Percentiles rank a stretch among this genome's conserved stretches.
These are phyloP conservation scores for Phytopythium delawarense DNA, from an alignment of 352 stramenopile species.

Conservation along the genomic window DNA sequence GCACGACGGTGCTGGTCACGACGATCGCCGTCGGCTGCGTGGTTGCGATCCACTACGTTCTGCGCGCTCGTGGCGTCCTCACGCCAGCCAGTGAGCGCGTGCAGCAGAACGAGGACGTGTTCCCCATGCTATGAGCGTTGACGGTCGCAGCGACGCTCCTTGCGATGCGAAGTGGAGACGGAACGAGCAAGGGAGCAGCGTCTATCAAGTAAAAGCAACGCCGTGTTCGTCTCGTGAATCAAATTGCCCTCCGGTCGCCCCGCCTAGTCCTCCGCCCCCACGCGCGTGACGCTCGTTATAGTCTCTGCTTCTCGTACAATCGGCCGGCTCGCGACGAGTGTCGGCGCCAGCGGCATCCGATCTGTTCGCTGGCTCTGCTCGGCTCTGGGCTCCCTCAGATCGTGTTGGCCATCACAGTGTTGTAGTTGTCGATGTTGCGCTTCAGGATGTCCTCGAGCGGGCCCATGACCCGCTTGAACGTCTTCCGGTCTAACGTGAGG, in stretches of 20 bases:
- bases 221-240: conserved; percentile 2
- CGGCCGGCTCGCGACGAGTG: background rate
- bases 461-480: conserved; percentile 91
- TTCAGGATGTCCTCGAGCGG: conserved; percentile 89
- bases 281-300: conserved; percentile 1
- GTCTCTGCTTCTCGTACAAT: conserved; percentile 7
- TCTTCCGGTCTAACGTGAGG: conserved; percentile 89
- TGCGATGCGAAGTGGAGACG: background rate
- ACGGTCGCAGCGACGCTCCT: background rate
- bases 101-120: conserved; percentile 41
- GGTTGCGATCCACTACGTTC: conserved; percentile 22
- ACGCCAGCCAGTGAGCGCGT: conserved; percentile 25
- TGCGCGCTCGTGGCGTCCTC: conserved; percentile 37
- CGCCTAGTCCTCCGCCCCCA: background rate
- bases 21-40: conserved; percentile 30
- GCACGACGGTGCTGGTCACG: conserved; percentile 40
- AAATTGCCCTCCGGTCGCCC: background rate
- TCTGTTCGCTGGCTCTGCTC: background rate
- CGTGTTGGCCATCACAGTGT: conserved; percentile 87
- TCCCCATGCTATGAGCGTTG: conserved; percentile 40
- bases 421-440: conserved; percentile 91
- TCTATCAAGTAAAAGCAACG: conserved; percentile 5
- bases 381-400: conserved; percentile 39
- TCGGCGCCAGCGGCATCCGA: background rate
- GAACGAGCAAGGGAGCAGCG: background rate